Evolutionary conservation across 2,329 filamentous ascomycete genomes (phyloP).

Genomic region (Fusarium setosum): DNA sequence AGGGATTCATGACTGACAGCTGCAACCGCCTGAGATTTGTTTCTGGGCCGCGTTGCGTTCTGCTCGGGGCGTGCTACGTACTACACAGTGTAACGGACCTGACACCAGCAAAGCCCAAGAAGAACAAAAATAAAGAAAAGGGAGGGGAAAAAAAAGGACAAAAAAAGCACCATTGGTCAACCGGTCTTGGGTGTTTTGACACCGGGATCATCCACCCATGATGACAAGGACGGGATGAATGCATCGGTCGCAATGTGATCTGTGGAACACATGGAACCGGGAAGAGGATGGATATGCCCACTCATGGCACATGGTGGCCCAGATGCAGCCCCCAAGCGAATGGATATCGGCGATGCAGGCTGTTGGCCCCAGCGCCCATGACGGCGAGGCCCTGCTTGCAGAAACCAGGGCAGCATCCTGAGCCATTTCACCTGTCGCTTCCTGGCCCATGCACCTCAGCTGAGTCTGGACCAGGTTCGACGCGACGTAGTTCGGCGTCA

Average conservation of each 20-base stretch:
- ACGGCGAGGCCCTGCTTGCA: constrained; percentile 1
- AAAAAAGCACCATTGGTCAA: neutral
- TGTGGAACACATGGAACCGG: constrained; percentile 30
- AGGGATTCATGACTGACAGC: constrained; percentile 11
- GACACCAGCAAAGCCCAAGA: neutral
- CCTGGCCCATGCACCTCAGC: constrained; percentile 40
- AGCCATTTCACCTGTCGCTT: constrained; percentile 31
- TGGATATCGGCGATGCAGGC: constrained; percentile 16
- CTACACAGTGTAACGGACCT: neutral
- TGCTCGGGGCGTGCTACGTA: neutral
- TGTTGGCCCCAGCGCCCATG: constrained; percentile 20
- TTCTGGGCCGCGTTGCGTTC: neutral
- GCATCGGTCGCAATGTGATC: constrained; percentile 23
- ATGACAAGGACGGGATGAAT: constrained; percentile 14
- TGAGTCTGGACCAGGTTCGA: constrained; percentile 41
- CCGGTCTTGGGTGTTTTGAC: neutral
- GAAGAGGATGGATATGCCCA: constrained; percentile 12
- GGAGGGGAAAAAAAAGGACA: neutral
- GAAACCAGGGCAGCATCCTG: constrained; percentile 17
- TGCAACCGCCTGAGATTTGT: neutral
- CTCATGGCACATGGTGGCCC: constrained; percentile 17
- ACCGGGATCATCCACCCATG: constrained; percentile 7
- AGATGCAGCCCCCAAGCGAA: constrained; percentile 20
- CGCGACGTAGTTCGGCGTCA: constrained; percentile 22
- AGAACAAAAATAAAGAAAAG: neutral